Evolutionary conservation across 2,329 filamentous ascomycete genomes (phyloP).

Genomic region (Penicillium oxalicum): DNA sequence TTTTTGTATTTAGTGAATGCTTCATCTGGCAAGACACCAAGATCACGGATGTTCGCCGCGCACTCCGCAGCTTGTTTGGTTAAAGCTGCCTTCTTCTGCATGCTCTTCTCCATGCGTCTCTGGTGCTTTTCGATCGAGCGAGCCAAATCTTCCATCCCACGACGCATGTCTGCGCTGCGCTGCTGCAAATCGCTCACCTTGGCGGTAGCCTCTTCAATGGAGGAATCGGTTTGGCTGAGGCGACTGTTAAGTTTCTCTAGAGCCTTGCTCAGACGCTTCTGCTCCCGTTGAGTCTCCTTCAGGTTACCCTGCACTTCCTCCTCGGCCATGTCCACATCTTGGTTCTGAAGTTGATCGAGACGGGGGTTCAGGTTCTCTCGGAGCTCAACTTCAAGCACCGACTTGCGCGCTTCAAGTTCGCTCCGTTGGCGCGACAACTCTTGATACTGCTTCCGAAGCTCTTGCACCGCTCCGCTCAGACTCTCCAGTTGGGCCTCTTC

Average conservation of each 20-base stretch:
- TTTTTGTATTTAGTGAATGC: conserved; percentile 87
- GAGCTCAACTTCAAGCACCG: conserved; percentile 76
- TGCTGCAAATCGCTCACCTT: conserved; percentile 56
- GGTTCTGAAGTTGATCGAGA: conserved; percentile 75
- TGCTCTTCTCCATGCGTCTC: conserved; percentile 84
- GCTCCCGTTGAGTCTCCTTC: conserved; percentile 71
- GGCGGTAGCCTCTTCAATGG: conserved; percentile 56
- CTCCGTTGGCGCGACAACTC: conserved; percentile 67
- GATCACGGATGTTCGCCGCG: conserved; percentile 80
- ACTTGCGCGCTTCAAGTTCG: conserved; percentile 74
- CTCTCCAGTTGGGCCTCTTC: conserved; percentile 76
- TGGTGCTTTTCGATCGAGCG: conserved; percentile 76
- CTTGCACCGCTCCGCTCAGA: conserved; percentile 63
- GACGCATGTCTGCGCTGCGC: conserved; percentile 57
- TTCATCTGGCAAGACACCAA: conserved; percentile 89
- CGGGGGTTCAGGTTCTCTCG: conserved; percentile 83
- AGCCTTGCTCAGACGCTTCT: conserved; percentile 68
- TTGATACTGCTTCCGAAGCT: conserved; percentile 69
- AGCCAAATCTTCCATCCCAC: conserved; percentile 68
- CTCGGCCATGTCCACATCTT: conserved; percentile 62
- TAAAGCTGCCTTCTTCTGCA: conserved; percentile 78
- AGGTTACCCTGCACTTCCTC: conserved; percentile 58
- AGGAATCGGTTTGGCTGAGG: conserved; percentile 66
- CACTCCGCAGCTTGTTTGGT: conserved; percentile 73
- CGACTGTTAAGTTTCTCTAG: conserved; percentile 62